Conservation (phyloP, 208 protist genomes). For the Wallacemonas rigidus region DNA sequence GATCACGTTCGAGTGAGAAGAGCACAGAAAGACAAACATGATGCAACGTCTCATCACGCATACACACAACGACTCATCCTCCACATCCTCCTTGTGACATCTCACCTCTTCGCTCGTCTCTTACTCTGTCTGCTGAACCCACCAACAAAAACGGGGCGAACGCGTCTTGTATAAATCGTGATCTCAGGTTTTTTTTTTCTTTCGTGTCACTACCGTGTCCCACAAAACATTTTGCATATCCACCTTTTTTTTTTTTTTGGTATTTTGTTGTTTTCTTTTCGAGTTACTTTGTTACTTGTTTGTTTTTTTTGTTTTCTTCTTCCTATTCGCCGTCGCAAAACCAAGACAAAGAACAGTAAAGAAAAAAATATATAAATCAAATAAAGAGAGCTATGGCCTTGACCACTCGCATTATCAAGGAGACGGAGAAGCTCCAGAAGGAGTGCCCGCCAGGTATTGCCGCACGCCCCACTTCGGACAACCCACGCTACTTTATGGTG, state of each 20-base stretch:
- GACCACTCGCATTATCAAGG: constrained; percentile 88
- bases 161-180: too few species aligned
- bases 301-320: constrained; percentile 7
- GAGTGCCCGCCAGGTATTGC: constrained; percentile 88
- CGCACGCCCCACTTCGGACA: constrained; percentile 76
- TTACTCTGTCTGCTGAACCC: too few species aligned
- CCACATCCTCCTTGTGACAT: too few species aligned
- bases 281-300: constrained; percentile 22
- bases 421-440: constrained; percentile 90
- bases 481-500: constrained; percentile 90
- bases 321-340: not conserved
- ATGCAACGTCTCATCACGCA: not conserved
- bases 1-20: not conserved
- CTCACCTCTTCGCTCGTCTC: too few species aligned
- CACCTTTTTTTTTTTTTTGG: not conserved
- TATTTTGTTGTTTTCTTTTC: not conserved
- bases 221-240: too few species aligned
- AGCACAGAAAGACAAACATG: not conserved
- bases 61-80: too few species aligned
- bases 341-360: constrained; percentile 8
- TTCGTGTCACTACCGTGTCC: too few species aligned
- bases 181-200: too few species aligned
- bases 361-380: constrained; percentile 18
- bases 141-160: too few species aligned
- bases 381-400: constrained; percentile 46